phyloP scores from a whole-genome alignment of 257 asterid species.

The Handroanthus guayacan region DNA sequence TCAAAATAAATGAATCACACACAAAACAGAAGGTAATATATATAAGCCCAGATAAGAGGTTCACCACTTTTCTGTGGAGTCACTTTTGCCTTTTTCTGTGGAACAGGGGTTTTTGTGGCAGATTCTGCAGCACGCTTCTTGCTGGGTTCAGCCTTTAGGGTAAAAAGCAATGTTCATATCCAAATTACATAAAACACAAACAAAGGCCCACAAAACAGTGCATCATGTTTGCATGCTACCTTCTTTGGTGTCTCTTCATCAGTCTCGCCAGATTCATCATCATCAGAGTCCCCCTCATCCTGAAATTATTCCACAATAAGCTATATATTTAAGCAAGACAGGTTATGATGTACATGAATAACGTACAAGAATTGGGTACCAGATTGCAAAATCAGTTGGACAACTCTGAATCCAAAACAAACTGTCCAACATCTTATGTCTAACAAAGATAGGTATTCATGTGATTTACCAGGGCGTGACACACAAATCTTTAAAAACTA shows the following conservation, averaged over 20 bases:
- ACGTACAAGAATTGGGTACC: not conserved
- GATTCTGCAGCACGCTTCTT: constrained; percentile 72
- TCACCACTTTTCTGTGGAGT: constrained; percentile 91
- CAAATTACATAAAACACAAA: not conserved
- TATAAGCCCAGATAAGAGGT: constrained; percentile 18
- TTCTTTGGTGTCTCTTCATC: constrained; percentile 89
- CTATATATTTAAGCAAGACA: not conserved
- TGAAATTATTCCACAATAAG: constrained; percentile 26
- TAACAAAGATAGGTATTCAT: not conserved
- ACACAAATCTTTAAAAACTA: not conserved
- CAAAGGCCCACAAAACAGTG: not conserved
- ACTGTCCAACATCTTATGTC: not conserved
- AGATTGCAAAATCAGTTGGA: not conserved
- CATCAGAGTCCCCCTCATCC: constrained; percentile 61
- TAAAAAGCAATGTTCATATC: not conserved
- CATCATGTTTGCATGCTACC: constrained; percentile 46
- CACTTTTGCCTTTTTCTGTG: constrained; percentile 75
- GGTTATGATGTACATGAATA: not conserved
- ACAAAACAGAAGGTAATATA: not conserved
- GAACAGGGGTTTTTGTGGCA: constrained; percentile 74
- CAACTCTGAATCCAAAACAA: not conserved
- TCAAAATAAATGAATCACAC: not conserved
- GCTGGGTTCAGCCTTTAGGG: constrained; percentile 55
- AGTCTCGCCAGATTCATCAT: constrained; percentile 58
- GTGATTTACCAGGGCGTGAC: not conserved